A percentile compares a stretch with the other conserved stretches of the same genome.
phyloP scores from a whole-genome alignment of 2,329 filamentous ascomycete species.

The Orbilia oligospora region DNA sequence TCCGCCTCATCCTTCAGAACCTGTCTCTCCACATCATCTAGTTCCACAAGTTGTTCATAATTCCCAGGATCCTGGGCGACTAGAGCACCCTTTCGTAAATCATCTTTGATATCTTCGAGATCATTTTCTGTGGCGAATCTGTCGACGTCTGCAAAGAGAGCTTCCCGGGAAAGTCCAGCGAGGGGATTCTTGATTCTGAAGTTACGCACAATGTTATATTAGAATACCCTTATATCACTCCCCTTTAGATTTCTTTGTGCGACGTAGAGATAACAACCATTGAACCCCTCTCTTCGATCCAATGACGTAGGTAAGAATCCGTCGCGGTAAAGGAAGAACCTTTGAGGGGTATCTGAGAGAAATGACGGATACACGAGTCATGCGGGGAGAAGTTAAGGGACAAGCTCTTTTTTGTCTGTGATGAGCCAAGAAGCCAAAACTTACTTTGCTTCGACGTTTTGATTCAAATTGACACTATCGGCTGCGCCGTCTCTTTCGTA shows the following conservation, averaged over 20 bases:
- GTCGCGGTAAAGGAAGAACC: background rate
- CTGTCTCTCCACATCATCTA: conserved; percentile 74
- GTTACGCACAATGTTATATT: background rate
- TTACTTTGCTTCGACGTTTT: conserved; percentile 58
- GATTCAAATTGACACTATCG: conserved; percentile 46
- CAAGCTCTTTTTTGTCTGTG: background rate
- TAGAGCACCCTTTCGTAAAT: conserved; percentile 79
- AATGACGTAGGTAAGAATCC: conserved; percentile 13
- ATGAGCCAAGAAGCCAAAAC: background rate
- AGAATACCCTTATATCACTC: background rate
- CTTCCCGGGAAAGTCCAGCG: conserved; percentile 71
- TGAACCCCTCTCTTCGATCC: background rate
- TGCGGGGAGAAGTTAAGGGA: background rate
- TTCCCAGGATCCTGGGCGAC: conserved; percentile 78
- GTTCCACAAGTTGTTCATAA: conserved; percentile 75
- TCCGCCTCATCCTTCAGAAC: conserved; percentile 75
- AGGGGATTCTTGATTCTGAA: conserved; percentile 73
- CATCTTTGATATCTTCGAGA: conserved; percentile 73
- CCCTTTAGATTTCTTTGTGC: background rate
- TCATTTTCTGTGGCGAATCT: conserved; percentile 75
- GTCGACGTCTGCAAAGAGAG: conserved; percentile 72
- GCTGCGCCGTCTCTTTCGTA: conserved; percentile 42
- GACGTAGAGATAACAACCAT: conserved; percentile 2
- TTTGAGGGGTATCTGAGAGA: conserved; percentile 11
- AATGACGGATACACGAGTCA: background rate